These are phyloP conservation scores for Sporothrix variecibatus DNA, from an alignment of 2,329 filamentous ascomycete genomes.

Conservation along the genomic window DNA sequence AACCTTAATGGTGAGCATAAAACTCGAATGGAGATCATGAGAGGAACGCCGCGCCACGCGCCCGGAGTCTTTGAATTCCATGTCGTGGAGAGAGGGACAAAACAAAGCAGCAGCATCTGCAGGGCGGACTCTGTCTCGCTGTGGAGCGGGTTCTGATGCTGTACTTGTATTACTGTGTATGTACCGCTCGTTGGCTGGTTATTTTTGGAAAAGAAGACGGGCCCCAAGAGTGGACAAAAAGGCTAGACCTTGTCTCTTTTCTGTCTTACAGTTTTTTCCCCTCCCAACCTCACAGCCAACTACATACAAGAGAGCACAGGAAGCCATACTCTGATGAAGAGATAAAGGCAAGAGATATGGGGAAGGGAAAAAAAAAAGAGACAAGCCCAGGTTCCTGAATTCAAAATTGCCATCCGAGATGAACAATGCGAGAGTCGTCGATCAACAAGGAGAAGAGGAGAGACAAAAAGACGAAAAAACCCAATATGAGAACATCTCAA, in stretches of 20 bases:
- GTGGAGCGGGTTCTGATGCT: background rate
- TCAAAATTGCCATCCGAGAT: conserved; percentile 1
- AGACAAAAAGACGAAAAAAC: background rate
- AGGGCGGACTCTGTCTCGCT: background rate
- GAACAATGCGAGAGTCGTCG: background rate
- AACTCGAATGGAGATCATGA: background rate
- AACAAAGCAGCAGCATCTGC: background rate
- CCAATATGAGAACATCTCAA: background rate
- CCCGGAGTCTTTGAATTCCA: background rate
- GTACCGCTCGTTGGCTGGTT: background rate
- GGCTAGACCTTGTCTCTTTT: background rate
- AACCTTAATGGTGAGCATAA: background rate
- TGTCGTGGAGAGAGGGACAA: background rate
- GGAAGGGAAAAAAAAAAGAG: background rate
- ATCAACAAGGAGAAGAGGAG: background rate
- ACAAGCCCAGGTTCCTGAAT: background rate
- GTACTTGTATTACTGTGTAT: background rate
- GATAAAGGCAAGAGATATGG: background rate
- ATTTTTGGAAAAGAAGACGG: conserved; percentile 1
- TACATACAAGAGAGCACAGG: background rate
- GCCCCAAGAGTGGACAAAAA: background rate
- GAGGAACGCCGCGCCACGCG: background rate
- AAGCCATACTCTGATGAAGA: background rate
- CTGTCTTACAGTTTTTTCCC: background rate
- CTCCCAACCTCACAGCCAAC: background rate